phyloP scores from a whole-genome alignment of 208 protist species.

The Porcisia deanei region DNA sequence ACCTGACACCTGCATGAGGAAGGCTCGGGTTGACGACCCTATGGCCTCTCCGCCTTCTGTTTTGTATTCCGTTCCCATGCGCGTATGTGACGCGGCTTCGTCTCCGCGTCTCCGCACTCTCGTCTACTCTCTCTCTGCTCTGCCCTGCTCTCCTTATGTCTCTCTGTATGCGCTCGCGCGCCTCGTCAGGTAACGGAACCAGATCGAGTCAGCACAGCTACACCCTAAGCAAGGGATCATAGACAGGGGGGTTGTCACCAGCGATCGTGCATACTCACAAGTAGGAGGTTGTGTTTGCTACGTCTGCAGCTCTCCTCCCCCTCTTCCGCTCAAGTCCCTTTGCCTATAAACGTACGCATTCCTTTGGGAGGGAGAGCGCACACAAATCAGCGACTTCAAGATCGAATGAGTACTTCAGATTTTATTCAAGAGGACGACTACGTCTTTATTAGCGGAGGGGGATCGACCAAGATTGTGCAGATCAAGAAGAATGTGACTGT shows the following conservation, averaged over 20 bases:
- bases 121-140: no score
- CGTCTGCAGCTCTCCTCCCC: slow-evolving; percentile 10
- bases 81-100: neutral
- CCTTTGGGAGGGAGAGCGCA: neutral
- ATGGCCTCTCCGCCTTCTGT: no score
- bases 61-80: neutral
- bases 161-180: neutral
- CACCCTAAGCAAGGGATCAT: neutral
- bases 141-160: neutral
- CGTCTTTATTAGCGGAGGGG: slow-evolving; percentile 85
- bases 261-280: neutral
- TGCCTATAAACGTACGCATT: neutral
- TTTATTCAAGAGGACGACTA: slow-evolving; percentile 75
- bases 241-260: neutral
- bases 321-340: neutral
- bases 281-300: neutral
- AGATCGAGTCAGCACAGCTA: neutral
- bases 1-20: no score
- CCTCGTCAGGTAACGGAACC: neutral
- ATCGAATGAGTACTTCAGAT: slow-evolving; percentile 27
- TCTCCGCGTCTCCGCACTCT: neutral
- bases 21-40: no score
- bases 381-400: neutral
- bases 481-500: slow-evolving; percentile 56
- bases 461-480: slow-evolving; percentile 60